Evolutionary conservation across 164 flowering plant genomes (phyloP).

Genomic region (Kingdonia uniflora): DNA sequence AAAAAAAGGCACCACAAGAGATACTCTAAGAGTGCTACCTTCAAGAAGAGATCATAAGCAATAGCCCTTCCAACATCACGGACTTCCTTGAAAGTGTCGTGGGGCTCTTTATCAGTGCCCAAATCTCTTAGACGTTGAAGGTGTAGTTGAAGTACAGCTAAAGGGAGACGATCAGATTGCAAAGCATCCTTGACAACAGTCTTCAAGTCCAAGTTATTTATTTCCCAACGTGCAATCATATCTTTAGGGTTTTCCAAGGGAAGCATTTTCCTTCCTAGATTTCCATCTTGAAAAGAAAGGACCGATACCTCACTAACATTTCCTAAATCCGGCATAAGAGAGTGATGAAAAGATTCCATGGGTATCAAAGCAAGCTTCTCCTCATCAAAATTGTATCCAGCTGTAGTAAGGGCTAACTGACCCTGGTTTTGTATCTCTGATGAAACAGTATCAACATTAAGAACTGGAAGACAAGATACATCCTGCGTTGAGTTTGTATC

Average conservation of each 20-base stretch:
- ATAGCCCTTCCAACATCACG: conserved; percentile 88
- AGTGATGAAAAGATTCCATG: conserved; percentile 18
- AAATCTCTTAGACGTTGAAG: conserved; percentile 53
- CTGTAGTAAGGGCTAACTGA: conserved; percentile 20
- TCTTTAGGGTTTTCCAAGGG: conserved; percentile 77
- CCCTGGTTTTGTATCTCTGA: conserved; percentile 19
- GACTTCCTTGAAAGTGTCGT: conserved; percentile 78
- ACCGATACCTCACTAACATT: conserved; percentile 23
- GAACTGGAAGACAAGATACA: conserved; percentile 29
- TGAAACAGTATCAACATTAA: conserved; percentile 19
- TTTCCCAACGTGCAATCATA: conserved; percentile 88
- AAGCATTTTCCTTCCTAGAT: conserved; percentile 23
- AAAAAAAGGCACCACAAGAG: neutral
- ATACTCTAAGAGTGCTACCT: conserved; percentile 41
- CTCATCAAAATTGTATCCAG: conserved; percentile 14
- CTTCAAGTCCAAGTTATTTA: conserved; percentile 63
- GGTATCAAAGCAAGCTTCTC: conserved; percentile 50
- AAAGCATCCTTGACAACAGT: conserved; percentile 86
- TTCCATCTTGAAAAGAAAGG: conserved; percentile 24
- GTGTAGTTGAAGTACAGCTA: conserved; percentile 95
- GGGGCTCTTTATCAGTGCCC: conserved; percentile 37
- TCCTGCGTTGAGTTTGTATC: conserved; percentile 20
- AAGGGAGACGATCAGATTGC: conserved; percentile 84
- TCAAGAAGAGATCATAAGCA: conserved; percentile 85
- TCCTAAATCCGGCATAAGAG: conserved; percentile 15